phyloP scores from a whole-genome alignment of 1,284 basidiomycete genomes.

The Moesziomyces globuligerus region DNA sequence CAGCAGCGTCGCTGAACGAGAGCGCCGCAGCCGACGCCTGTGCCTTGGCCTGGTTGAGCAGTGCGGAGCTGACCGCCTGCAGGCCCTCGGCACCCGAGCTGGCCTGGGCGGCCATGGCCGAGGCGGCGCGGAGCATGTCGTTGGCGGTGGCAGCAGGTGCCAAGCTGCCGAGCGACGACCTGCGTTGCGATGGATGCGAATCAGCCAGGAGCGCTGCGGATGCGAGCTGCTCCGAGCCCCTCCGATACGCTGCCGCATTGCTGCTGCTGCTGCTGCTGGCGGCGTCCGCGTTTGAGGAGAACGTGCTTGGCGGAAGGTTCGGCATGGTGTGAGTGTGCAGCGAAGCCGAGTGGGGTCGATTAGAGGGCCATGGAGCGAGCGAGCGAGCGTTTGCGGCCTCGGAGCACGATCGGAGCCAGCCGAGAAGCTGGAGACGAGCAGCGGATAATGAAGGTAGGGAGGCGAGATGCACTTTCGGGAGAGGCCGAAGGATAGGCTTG shows the following conservation, averaged over 20 bases:
- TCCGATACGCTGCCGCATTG: constrained; percentile 19
- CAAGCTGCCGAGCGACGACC: constrained; percentile 22
- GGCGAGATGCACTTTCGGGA: too few species aligned
- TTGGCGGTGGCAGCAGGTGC: constrained; percentile 31
- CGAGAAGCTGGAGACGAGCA: too few species aligned
- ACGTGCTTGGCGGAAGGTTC: constrained; percentile 26
- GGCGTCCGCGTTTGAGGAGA: constrained; percentile 3
- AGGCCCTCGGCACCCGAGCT: constrained; percentile 49
- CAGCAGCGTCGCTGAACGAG: constrained; percentile 3
- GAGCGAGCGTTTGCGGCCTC: too few species aligned
- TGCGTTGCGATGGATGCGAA: constrained; percentile 10
- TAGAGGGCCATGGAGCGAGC: too few species aligned
- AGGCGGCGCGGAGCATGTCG: constrained; percentile 53
- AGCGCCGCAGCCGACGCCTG: constrained; percentile 29
- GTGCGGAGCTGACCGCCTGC: constrained; percentile 51
- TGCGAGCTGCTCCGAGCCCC: constrained; percentile 36
- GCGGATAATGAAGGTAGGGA: background rate
- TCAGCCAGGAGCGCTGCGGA: background rate
- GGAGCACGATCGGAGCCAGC: too few species aligned
- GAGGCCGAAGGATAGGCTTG: too few species aligned
- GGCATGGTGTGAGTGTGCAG: constrained; percentile 14
- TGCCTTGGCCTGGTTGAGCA: constrained; percentile 50
- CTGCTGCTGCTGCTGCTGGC: constrained; percentile 4
- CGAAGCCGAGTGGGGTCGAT: background rate
- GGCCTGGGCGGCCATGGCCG: constrained; percentile 48